These are phyloP conservation scores for Allium sativum DNA, from an alignment of 106 monocot genomes.

Conservation along the genomic window DNA sequence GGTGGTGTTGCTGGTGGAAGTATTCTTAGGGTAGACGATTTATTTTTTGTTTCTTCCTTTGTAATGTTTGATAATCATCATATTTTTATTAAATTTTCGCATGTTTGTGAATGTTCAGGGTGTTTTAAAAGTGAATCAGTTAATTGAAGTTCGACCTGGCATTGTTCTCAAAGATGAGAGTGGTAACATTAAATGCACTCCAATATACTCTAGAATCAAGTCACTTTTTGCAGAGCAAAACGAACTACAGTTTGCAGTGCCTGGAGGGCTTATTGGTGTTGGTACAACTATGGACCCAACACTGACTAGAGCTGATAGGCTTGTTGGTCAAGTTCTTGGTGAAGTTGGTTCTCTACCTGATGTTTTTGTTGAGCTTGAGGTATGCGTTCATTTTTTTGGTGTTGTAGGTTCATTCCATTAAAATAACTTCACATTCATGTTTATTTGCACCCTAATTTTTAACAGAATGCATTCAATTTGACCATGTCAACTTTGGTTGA, in stretches of 20 bases:
- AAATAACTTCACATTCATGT: background rate
- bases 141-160: slow-evolving; percentile 86
- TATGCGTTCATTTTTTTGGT: slow-evolving; percentile 6
- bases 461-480: too few species aligned
- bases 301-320: slow-evolving; percentile 75
- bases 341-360: slow-evolving; percentile 89
- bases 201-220: slow-evolving; percentile 86
- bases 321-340: slow-evolving; percentile 96
- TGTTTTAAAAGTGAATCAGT: slow-evolving; percentile 86
- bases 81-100: background rate
- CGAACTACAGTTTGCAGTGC: slow-evolving; percentile 94
- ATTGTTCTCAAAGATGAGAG: slow-evolving; percentile 83
- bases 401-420: background rate
- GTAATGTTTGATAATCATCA: background rate
- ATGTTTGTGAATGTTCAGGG: slow-evolving; percentile 32
- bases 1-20: slow-evolving; percentile 87
- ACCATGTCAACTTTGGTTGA: too few species aligned
- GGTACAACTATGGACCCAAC: slow-evolving; percentile 98
- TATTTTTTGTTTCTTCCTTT: background rate
- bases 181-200: slow-evolving; percentile 87
- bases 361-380: slow-evolving; percentile 94
- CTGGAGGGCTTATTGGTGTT: slow-evolving; percentile 90
- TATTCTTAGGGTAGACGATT: slow-evolving; percentile 54
- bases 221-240: slow-evolving; percentile 94
- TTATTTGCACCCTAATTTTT: too few species aligned